Conservation (phyloP, 2,329 filamentous ascomycete species). For the Fusarium decemcellulare region DNA sequence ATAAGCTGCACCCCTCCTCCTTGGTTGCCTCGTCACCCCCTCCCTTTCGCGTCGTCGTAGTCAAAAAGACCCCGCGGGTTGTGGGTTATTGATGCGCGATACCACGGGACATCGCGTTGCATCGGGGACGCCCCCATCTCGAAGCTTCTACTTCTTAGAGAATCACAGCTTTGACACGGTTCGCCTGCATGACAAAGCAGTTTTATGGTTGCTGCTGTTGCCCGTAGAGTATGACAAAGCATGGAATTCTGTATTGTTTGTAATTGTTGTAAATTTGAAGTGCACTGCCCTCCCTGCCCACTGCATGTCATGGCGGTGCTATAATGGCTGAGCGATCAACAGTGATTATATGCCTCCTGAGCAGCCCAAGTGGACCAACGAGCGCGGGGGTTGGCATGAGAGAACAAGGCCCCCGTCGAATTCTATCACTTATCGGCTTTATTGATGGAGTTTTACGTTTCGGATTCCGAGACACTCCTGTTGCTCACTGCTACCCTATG, state of each 20-base stretch:
- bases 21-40: constrained; percentile 33
- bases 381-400: background rate
- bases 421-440: background rate
- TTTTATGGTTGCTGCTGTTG: constrained; percentile 13
- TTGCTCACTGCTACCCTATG: constrained; percentile 21
- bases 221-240: constrained; percentile 20
- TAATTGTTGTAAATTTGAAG: constrained; percentile 15
- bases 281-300: constrained; percentile 26
- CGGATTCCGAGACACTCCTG: constrained; percentile 24
- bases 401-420: background rate
- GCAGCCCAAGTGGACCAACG: background rate
- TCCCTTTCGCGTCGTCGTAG: constrained; percentile 26
- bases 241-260: background rate
- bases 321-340: constrained; percentile 1
- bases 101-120: constrained; percentile 39
- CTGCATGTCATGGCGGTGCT: constrained; percentile 23
- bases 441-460: background rate
- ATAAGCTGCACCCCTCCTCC: constrained; percentile 16
- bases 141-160: background rate
- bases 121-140: constrained; percentile 22
- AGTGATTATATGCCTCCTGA: background rate
- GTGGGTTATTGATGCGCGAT: constrained; percentile 27
- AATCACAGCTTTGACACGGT: constrained; percentile 5
- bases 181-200: constrained; percentile 30
- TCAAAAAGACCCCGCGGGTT: constrained; percentile 20